Percentiles rank a stretch among this genome's conserved stretches.
Evolutionary conservation across 768 basidiomycete genomes (phyloP).

Genomic region (Calocybe indica): DNA sequence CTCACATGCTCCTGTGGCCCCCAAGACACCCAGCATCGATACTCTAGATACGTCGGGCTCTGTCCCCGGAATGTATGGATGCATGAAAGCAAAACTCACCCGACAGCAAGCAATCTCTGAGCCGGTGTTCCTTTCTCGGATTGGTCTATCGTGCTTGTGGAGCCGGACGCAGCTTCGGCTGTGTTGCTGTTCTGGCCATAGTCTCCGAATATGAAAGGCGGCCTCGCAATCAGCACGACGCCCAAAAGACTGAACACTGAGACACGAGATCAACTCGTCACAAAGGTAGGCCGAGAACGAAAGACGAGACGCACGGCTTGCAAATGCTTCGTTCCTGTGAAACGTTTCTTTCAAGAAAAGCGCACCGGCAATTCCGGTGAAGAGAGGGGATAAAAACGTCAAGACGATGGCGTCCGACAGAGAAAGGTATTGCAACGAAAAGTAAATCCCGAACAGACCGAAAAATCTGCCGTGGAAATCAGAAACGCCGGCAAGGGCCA

Average conservation of each 20-base stretch:
- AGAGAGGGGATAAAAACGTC: conserved; percentile 67
- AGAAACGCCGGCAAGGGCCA: neutral
- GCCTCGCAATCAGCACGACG: conserved; percentile 78
- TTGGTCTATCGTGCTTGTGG: conserved; percentile 16
- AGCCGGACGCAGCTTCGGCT: neutral
- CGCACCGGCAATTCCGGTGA: conserved; percentile 56
- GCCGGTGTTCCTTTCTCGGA: conserved; percentile 21
- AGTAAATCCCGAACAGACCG: conserved; percentile 42
- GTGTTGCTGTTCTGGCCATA: neutral
- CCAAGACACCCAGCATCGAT: conserved; percentile 47
- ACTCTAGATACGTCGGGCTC: neutral
- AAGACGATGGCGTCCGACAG: conserved; percentile 76
- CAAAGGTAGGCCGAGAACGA: neutral
- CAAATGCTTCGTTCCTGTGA: conserved; percentile 47
- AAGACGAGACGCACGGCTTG: conserved; percentile 26
- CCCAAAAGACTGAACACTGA: conserved; percentile 64
- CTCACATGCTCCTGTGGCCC: conserved; percentile 66
- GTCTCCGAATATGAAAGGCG: conserved; percentile 63
- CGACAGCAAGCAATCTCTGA: conserved; percentile 54
- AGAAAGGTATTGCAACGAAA: conserved; percentile 67
- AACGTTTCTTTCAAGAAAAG: conserved; percentile 58
- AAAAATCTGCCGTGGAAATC: conserved; percentile 48
- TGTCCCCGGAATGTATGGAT: neutral
- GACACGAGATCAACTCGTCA: neutral
- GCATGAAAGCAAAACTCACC: conserved; percentile 23